Evolutionary conservation across 768 basidiomycete genomes (phyloP).

Genomic region (Mrakia gelida): DNA sequence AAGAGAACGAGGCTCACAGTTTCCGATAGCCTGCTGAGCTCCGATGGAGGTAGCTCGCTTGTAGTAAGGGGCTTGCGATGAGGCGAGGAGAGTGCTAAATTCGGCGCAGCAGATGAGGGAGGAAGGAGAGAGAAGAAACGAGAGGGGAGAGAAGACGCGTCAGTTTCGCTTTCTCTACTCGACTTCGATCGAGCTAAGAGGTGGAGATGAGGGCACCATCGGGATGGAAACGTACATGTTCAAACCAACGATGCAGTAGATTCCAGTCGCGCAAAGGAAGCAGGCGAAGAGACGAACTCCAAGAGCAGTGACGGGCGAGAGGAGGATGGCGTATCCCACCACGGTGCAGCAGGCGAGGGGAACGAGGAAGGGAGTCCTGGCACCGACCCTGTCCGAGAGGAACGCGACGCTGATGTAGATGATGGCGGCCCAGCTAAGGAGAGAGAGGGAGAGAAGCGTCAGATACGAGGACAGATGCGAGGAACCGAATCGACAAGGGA

Average conservation of each 20-base stretch:
- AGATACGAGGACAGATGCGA: background rate
- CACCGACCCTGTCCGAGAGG: slow-evolving; percentile 33
- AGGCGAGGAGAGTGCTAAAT: slow-evolving; percentile 69
- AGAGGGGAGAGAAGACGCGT: background rate
- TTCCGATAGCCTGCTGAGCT: background rate
- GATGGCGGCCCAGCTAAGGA: slow-evolving; percentile 44
- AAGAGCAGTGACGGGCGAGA: slow-evolving; percentile 1
- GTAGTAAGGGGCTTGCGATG: background rate
- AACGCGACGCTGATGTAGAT: slow-evolving; percentile 33
- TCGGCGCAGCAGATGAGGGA: slow-evolving; percentile 78
- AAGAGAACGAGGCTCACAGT: too few species aligned
- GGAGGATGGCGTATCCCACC: background rate
- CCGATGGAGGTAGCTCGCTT: background rate
- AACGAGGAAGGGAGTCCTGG: slow-evolving; percentile 76
- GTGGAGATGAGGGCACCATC: too few species aligned
- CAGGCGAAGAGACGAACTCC: background rate
- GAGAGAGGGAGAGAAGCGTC: slow-evolving; percentile 3
- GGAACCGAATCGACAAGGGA: background rate
- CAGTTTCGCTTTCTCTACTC: background rate
- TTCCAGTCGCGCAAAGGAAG: background rate
- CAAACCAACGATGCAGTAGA: too few species aligned
- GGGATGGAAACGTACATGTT: too few species aligned
- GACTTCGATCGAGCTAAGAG: slow-evolving; percentile 17
- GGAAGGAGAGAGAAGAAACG: slow-evolving; percentile 50
- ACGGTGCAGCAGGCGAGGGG: slow-evolving; percentile 77